Evolutionary conservation across 2,329 filamentous ascomycete species (phyloP).

Genomic region (Calycina herbarum): DNA sequence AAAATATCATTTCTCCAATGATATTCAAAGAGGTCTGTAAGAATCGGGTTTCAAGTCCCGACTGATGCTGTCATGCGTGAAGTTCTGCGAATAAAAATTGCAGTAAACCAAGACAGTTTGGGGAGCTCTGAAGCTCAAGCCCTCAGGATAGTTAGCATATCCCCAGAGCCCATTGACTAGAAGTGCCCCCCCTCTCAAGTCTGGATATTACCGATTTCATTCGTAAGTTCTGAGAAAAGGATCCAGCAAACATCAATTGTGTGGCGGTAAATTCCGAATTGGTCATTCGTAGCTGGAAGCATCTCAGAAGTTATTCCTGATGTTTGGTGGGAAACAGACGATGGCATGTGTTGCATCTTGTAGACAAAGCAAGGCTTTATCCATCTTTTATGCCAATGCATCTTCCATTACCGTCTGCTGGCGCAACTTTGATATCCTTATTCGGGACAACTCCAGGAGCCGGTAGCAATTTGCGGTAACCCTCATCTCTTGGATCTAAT

Average conservation of each 20-base stretch:
- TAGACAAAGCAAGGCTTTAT: not conserved
- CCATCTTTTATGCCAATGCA: slow-evolving; percentile 18
- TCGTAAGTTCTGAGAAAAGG: too few species aligned
- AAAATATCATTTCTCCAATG: not conserved
- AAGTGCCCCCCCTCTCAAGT: not conserved
- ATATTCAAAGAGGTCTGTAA: not conserved
- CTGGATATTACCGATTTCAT: not conserved
- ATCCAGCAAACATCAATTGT: not conserved
- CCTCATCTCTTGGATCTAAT: slow-evolving; percentile 42
- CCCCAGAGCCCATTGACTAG: not conserved
- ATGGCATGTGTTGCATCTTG: not conserved
- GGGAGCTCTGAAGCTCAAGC: not conserved
- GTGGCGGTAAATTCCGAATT: not conserved
- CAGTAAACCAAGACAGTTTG: not conserved
- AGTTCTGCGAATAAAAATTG: not conserved
- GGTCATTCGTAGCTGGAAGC: not conserved
- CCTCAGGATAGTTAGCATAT: not conserved
- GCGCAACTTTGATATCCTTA: slow-evolving; percentile 38
- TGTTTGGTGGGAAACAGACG: not conserved
- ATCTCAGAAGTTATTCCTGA: not conserved
- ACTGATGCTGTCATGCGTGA: not conserved
- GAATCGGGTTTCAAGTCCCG: not conserved
- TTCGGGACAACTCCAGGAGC: slow-evolving; percentile 47
- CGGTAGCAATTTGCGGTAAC: slow-evolving; percentile 46
- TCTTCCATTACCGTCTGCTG: slow-evolving; percentile 22